These are phyloP conservation scores for Eucalyptus polyanthemos DNA, from an alignment of 345 rosid species.

Conservation along the genomic window DNA sequence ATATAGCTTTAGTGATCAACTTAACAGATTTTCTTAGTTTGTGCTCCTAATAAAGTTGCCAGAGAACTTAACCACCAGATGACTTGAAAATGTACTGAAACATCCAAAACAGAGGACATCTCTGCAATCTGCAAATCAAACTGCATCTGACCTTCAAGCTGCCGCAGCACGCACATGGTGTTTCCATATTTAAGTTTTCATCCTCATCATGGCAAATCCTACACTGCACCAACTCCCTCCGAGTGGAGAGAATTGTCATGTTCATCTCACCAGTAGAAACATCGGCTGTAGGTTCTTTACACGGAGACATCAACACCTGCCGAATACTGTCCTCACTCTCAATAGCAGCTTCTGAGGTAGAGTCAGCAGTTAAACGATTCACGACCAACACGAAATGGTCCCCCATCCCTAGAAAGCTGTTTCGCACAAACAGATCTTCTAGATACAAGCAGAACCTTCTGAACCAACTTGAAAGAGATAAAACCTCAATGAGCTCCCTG, in stretches of 20 bases:
- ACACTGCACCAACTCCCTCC: conserved; percentile 39
- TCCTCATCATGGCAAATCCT: conserved; percentile 95
- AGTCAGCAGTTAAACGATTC: conserved; percentile 38
- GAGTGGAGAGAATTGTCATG: conserved; percentile 10
- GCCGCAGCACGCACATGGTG: conserved; percentile 77
- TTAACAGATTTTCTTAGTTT: background rate
- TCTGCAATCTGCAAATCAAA: background rate
- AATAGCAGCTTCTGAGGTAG: conserved; percentile 29
- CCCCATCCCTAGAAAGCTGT: conserved; percentile 32
- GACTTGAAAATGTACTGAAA: background rate
- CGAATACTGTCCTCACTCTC: conserved; percentile 4
- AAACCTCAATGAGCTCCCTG: background rate
- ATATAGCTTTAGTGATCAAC: background rate
- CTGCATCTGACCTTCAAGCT: conserved; percentile 61
- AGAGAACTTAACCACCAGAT: background rate
- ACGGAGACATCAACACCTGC: background rate
- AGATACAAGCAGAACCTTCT: background rate
- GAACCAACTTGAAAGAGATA: background rate
- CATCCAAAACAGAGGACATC: background rate
- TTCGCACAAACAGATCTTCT: background rate
- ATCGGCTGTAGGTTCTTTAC: conserved; percentile 1
- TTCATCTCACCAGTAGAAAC: conserved; percentile 16
- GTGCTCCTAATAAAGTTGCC: background rate
- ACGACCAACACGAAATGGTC: conserved; percentile 63
- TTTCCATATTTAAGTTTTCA: conserved; percentile 58